These are phyloP conservation scores for Rhizophlyctis rosea DNA, from an alignment of 192 early-diverging fungal species.

Conservation along the genomic window DNA sequence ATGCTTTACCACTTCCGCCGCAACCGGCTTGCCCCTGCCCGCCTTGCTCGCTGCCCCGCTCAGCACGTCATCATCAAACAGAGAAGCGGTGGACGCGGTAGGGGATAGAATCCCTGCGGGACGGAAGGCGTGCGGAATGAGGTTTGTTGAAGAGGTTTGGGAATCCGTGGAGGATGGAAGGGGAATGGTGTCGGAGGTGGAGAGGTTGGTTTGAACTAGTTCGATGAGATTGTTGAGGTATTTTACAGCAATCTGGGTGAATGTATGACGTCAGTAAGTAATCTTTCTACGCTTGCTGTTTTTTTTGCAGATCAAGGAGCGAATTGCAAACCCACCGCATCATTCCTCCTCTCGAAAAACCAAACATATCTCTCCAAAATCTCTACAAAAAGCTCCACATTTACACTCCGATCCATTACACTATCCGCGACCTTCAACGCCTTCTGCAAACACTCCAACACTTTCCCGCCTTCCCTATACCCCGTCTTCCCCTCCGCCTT, in stretches of 20 bases:
- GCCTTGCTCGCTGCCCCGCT: neutral
- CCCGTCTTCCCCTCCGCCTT: constrained; percentile 55
- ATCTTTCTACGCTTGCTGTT: no score
- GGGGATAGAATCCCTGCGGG: constrained; percentile 13
- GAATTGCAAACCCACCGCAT: constrained; percentile 59
- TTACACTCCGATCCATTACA: constrained; percentile 85
- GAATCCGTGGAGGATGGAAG: constrained; percentile 3
- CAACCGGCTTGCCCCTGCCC: constrained; percentile 10
- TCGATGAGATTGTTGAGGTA: constrained; percentile 94
- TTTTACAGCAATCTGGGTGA: constrained; percentile 74
- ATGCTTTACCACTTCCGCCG: constrained; percentile 25
- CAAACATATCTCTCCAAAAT: constrained; percentile 93
- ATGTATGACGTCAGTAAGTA: no score
- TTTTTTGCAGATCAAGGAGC: neutral
- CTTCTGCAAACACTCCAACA: constrained; percentile 89
- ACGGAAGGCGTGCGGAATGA: neutral
- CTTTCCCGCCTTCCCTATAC: constrained; percentile 84
- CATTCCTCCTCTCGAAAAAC: constrained; percentile 90
- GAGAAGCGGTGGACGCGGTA: constrained; percentile 21
- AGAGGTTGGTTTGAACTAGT: constrained; percentile 80
- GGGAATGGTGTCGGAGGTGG: constrained; percentile 6
- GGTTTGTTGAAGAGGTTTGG: neutral
- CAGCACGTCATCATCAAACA: constrained; percentile 22
- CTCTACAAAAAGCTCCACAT: constrained; percentile 95
- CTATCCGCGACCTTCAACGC: constrained; percentile 92